Evolutionary conservation across 2,329 filamentous ascomycete genomes (phyloP), one percentile per base, ranked within the genome.

Genomic region (Phyllosticta citriasiana): DNA sequence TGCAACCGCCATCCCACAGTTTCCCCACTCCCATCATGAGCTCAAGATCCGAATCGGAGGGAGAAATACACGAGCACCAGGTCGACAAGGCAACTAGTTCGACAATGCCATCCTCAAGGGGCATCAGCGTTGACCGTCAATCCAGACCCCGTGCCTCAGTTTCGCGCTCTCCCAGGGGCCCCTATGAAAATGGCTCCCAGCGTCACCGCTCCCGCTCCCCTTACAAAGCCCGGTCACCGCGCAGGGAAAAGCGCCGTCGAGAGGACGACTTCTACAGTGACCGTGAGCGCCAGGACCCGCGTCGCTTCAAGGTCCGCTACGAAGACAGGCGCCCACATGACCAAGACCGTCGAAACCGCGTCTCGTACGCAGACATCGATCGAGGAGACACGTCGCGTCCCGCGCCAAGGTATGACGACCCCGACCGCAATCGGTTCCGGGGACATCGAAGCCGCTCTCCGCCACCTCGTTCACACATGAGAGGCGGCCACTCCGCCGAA

Each of bases 101-200:
- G 77, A 80, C 88, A 86, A 84, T 86, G 82, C 80, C 82, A 82
- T 82, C 82, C 76, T 78, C 83, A 82, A 84, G 86, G 83, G 83
- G 85, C 87, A 86, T 80, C 84, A 86, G 83, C 84, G 87, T 96
- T 96, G 89, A 96, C 90, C 88, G 88, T 84, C 85, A 82, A 82
- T 84, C 88, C 88, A 96, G 91, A 63, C 57, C 53, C 52, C 62
- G 60, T 52, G 58, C 64, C 52, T 60, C 61, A 57, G 62, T 57
- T 50, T 57, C 64, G 54, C 50, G 35, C 27, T 57, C 62, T 53
- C 63, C 62, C 24, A 55, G 61, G 52, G 53, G 40, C 53, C 35
- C 62, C 25, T 40, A 77, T 78, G 84, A 82, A 80, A 69, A 68
- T 76, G 76, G 78, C 78, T 71, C 70, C 74, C 59, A 63, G 55